Conservation (phyloP, 768 basidiomycete genomes). For the Russula lepida region DNA sequence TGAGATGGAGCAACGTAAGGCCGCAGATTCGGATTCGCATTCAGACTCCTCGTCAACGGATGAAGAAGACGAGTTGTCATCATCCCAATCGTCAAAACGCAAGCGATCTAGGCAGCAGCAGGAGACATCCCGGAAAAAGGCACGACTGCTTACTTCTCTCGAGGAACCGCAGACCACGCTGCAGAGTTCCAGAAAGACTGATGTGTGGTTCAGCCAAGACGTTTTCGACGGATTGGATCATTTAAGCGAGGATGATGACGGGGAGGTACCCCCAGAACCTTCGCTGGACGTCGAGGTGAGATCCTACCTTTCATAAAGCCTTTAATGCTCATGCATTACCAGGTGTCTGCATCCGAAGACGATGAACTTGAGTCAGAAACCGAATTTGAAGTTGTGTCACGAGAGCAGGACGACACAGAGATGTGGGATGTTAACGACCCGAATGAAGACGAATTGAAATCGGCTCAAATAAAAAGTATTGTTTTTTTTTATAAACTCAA, state of each 20-base stretch:
- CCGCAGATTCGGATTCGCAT: slow-evolving; percentile 34
- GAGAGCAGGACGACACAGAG: slow-evolving; percentile 43
- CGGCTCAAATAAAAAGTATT: slow-evolving; percentile 60
- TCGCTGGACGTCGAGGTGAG: slow-evolving; percentile 12
- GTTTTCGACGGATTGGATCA: slow-evolving; percentile 65
- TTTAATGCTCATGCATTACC: background rate
- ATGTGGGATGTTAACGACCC: slow-evolving; percentile 81
- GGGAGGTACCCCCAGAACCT: slow-evolving; percentile 19
- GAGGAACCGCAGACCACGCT: slow-evolving; percentile 30
- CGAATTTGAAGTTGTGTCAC: slow-evolving; percentile 73
- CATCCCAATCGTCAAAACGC: slow-evolving; percentile 33
- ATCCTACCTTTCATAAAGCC: background rate
- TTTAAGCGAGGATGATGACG: slow-evolving; percentile 27
- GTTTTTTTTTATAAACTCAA: slow-evolving; percentile 22
- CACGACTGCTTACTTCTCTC: slow-evolving; percentile 43
- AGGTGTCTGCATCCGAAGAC: slow-evolving; percentile 1
- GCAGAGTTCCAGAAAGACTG: slow-evolving; percentile 47
- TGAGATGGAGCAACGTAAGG: slow-evolving; percentile 48
- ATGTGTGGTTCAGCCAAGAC: slow-evolving; percentile 95
- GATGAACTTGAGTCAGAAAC: slow-evolving; percentile 36
- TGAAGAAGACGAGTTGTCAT: slow-evolving; percentile 30
- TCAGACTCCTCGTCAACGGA: slow-evolving; percentile 43
- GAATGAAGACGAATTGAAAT: slow-evolving; percentile 61
- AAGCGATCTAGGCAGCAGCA: slow-evolving; percentile 28
- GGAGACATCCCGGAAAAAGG: slow-evolving; percentile 38